These are phyloP conservation scores for Hypsizygus marmoreus DNA, from an alignment of 768 basidiomycete species.

Conservation along the genomic window DNA sequence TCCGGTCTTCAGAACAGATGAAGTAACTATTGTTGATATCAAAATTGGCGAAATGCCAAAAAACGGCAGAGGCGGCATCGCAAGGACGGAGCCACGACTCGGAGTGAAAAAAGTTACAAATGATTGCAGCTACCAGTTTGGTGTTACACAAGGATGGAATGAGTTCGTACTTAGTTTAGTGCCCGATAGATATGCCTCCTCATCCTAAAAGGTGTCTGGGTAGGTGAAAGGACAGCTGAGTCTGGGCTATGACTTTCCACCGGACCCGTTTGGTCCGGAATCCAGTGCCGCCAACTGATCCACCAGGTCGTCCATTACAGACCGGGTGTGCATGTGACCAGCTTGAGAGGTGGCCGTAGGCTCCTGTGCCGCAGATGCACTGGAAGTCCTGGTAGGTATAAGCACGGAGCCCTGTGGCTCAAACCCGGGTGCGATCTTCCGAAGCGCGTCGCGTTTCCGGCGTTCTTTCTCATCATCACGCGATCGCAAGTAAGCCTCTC, in stretches of 20 bases:
- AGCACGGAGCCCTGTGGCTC: conserved; percentile 64
- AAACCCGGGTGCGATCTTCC: conserved; percentile 83
- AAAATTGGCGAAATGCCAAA: no score
- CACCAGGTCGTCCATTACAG: conserved; percentile 84
- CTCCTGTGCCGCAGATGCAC: conserved; percentile 21
- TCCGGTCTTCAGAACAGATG: no score
- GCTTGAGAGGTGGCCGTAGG: conserved; percentile 3
- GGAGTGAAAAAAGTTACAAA: no score
- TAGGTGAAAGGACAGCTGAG: no score
- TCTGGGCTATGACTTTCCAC: conserved; percentile 3
- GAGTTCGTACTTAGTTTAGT: no score
- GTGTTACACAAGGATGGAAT: no score
- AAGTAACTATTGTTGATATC: no score
- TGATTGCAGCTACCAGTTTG: no score
- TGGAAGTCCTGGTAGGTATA: conserved; percentile 47
- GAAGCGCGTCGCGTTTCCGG: conserved; percentile 65
- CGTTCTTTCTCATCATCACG: conserved; percentile 80
- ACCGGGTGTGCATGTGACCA: conserved; percentile 33
- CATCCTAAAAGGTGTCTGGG: no score
- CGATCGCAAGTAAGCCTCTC: conserved; percentile 68
- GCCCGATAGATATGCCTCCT: no score
- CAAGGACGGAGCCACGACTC: no score
- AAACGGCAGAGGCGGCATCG: no score
- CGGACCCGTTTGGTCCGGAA: conserved; percentile 19
- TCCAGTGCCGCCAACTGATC: conserved; percentile 76